Evolutionary conservation across 1,284 basidiomycete genomes (phyloP).

Genomic region (Apiotrichum montevideense): DNA sequence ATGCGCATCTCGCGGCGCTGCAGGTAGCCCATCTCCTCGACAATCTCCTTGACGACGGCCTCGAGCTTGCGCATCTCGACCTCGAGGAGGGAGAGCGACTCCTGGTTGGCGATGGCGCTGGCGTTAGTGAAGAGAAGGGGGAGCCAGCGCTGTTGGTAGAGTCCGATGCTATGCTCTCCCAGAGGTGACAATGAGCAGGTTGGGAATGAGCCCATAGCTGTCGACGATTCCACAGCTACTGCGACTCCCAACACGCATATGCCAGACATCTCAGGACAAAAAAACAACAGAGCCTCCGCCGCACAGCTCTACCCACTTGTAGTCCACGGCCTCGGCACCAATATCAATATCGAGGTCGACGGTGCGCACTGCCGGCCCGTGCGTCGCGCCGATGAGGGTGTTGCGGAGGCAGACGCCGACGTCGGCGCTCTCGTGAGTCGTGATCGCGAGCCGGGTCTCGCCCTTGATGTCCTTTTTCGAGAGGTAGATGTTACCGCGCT

Average conservation of each 20-base stretch:
- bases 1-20: constrained; percentile 84
- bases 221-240: no score
- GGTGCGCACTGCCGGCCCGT: constrained; percentile 54
- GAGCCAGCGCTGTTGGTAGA: no score
- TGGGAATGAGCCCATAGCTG: no score
- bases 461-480: constrained; percentile 80
- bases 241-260: background rate
- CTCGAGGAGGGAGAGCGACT: constrained; percentile 89
- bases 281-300: background rate
- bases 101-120: constrained; percentile 97
- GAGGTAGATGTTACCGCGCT: constrained; percentile 83
- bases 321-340: constrained; percentile 96
- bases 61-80: constrained; percentile 98
- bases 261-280: background rate
- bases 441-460: constrained; percentile 89
- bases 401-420: constrained; percentile 94
- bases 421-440: constrained; percentile 87
- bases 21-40: constrained; percentile 89
- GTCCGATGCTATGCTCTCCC: no score
- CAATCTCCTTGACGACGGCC: constrained; percentile 85
- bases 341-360: constrained; percentile 96
- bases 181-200: no score
- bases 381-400: constrained; percentile 53
- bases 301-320: constrained; percentile 61
- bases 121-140: background rate